Evolutionary conservation across 495 filamentous ascomycete species (phyloP).

Genomic region (Tuber indicum): DNA sequence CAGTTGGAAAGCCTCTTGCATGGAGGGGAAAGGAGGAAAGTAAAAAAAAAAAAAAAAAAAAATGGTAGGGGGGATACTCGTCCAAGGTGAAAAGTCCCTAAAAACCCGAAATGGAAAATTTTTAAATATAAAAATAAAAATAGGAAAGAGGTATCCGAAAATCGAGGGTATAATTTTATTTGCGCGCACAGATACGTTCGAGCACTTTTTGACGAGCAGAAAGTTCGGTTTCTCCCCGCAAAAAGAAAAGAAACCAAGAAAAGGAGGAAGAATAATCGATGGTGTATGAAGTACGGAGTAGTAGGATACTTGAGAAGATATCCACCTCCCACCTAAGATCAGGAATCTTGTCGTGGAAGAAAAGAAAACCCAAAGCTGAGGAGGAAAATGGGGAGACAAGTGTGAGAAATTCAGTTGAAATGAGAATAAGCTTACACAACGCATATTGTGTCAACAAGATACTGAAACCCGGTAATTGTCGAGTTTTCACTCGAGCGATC

Average conservation of each 20-base stretch:
- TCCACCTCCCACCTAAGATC: background rate
- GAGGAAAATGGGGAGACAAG: background rate
- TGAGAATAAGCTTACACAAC: constrained; percentile 26
- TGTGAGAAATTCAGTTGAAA: background rate
- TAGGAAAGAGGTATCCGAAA: background rate
- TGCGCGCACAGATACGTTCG: background rate
- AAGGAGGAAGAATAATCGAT: background rate
- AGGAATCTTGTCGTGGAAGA: background rate
- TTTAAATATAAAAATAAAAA: no score
- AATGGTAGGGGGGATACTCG: background rate
- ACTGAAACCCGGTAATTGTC: constrained; percentile 14
- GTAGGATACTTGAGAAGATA: background rate
- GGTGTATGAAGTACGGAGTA: background rate
- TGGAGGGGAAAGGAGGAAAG: background rate
- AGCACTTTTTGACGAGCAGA: background rate
- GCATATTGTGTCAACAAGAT: constrained; percentile 35
- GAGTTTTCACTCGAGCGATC: background rate
- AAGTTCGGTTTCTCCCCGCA: background rate
- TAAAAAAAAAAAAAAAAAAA: background rate
- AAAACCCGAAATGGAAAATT: no score
- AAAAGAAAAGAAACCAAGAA: constrained; percentile 4
- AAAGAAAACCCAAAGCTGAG: background rate
- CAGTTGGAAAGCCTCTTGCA: background rate
- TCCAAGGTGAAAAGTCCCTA: background rate
- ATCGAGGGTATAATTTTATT: background rate